Conservation (phyloP, 345 rosid genomes). For the Populus nigra region DNA sequence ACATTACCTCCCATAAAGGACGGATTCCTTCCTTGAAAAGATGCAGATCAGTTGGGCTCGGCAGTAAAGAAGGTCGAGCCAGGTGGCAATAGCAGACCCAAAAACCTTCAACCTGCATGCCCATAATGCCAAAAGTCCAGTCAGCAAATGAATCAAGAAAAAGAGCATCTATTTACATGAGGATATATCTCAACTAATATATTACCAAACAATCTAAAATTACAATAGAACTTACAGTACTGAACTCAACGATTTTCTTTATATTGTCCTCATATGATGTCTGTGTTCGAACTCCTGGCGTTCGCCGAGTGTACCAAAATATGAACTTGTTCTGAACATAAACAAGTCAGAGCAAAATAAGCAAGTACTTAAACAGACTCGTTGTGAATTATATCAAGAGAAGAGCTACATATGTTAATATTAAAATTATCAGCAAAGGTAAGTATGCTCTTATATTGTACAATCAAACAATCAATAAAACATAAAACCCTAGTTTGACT, state of each 20-base stretch:
- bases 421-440: background rate
- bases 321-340: constrained; percentile 69
- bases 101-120: constrained; percentile 70
- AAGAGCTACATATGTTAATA: background rate
- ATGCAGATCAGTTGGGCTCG: constrained; percentile 89
- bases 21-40: constrained; percentile 91
- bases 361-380: background rate
- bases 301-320: constrained; percentile 96
- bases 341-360: constrained; percentile 16
- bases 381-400: background rate
- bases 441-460: background rate
- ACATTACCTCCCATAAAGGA: constrained; percentile 87
- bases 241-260: constrained; percentile 88
- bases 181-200: constrained; percentile 5
- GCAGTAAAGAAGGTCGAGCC: constrained; percentile 82
- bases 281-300: constrained; percentile 82
- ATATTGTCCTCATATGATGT: constrained; percentile 93
- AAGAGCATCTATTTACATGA: background rate
- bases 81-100: constrained; percentile 94
- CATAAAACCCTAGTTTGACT: background rate
- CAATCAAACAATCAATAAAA: no score
- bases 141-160: constrained; percentile 13
- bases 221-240: constrained; percentile 55
- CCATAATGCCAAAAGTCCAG: constrained; percentile 2
- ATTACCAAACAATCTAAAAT: background rate